Percentiles rank a stretch among this genome's conserved stretches.
Conservation (phyloP, 495 filamentous ascomycete species). For the Cercophora samala region DNA sequence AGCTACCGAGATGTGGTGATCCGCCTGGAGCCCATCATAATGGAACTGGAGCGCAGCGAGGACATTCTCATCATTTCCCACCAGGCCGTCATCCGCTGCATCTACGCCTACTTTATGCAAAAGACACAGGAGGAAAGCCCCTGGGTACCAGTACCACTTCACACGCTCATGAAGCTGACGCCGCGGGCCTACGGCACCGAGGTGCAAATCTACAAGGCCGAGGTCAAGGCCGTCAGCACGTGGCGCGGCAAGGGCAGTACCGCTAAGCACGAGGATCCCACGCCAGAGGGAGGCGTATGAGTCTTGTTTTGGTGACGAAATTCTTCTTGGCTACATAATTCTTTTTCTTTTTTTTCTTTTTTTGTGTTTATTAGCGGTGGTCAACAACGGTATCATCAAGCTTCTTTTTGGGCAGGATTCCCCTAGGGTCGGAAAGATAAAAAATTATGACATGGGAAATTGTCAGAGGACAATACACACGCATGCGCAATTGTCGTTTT, state of each 20-base stretch:
- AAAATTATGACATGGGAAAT: not conserved
- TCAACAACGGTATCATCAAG: not conserved
- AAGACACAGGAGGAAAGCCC: conserved; percentile 85
- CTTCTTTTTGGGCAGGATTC: not conserved
- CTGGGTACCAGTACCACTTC: conserved; percentile 91
- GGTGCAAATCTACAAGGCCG: conserved; percentile 78
- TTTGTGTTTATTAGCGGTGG: not conserved
- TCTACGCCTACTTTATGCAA: conserved; percentile 98
- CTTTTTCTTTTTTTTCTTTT: not conserved
- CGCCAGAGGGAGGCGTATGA: conserved; percentile 38
- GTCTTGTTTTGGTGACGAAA: too few relatives aligned
- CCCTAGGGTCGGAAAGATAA: not conserved
- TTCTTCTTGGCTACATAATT: not conserved
- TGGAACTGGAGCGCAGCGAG: conserved; percentile 93
- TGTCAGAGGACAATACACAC: too few relatives aligned
- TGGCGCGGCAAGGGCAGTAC: conserved; percentile 89
- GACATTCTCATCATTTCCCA: conserved; percentile 98
- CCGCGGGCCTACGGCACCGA: conserved; percentile 91
- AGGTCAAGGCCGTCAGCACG: conserved; percentile 91
- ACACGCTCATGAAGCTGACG: conserved; percentile 93
- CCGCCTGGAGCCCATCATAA: conserved; percentile 96
- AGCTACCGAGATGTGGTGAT: conserved; percentile 98
- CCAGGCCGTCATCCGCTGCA: conserved; percentile 93
- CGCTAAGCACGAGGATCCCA: conserved; percentile 63
- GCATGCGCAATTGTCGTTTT: too few relatives aligned